Base-by-base conservation (phyloP, 305 asterid species). In the Solanum aculeatissimum region DNA sequence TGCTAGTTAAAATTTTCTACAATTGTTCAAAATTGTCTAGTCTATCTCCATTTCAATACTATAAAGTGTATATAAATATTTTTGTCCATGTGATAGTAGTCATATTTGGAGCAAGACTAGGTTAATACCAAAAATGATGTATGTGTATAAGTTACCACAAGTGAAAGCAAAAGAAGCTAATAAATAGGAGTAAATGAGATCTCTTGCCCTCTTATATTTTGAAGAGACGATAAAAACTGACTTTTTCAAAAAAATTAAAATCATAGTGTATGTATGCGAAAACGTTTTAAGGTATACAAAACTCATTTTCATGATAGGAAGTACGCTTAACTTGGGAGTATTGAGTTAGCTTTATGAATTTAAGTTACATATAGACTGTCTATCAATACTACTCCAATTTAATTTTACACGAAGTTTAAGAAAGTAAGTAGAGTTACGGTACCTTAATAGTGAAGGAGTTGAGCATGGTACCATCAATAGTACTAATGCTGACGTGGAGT, bases 391-490 rank as follows among this genome's bases (percentile, higher is more conserved):
- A n/a, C n/a, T n/a, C n/a, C n/a, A n/a, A n/a, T n/a, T 57, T 57
- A 57, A 57, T 3, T 12, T n/a, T 57, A 57, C 29, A 57, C 0
- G 2, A 1, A 57, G 15, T 57, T n/a, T 10, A 57, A 10, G 29
- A 57, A 58, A 58, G 65, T 58, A 58, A 58, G 25, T 3, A 58
- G 5, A 35, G 49, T 35, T 35, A 32, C 8, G 2, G 0, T 68
- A 70, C 99, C 98, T 96, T 96, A 81, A 96, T 95, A 25, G 97
- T 94, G 94, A 93, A 96, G 82, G 95, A 93, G 90, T 87, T 88
- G 29, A 93, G 90, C 95, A 92, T 87, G 72, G 88, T 93, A 38
- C 94, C 94, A 53, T 94, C 98, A 60, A 91, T 79, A 63, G 89
- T 89, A 88, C 79, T 91, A 88, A 96, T 91, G 72, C 92, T 94